Evolutionary conservation across 2,329 filamentous ascomycete genomes (phyloP), one percentile per base, ranked within the genome.

Genomic region (Ceratocystis eucalypticola): DNA sequence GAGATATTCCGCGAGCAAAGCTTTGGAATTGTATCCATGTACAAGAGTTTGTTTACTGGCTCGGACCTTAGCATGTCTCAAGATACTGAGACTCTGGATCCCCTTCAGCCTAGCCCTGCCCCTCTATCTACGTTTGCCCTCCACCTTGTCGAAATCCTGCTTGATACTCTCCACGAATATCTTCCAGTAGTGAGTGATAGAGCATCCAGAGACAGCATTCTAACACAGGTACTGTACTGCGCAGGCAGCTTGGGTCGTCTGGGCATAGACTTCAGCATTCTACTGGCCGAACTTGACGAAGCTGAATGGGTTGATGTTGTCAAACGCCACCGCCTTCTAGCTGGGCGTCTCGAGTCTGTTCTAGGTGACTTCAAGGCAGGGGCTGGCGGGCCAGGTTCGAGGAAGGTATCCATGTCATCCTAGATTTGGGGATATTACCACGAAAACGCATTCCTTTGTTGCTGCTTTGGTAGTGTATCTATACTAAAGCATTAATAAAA

Each of bases 1-100:
- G 94, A 99, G 74, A 91, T 99, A 33, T 97, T 97, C 74, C 88
- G 94, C 64, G 94, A 99, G 76, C 94, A 99, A 75, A 96, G 90
- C 73, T 99, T 99, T 74, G 89, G 88, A 55, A 96, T 97, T 68
- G 85, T 97, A 33, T 96, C 91, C 67, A 91, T 97, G 82, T 96
- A 95, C 75, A 89, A 87, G 72, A 94, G 88, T 72, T 91, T 97
- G 65, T 96, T 96, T 72, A 86, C 88, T 53, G 69, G 59, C n/a
- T 67, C 45, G 17, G 50, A 65, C 25, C 12, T 65, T 15, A 41
- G 30, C 62, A 28, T 66, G 3, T 48, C 50, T 3, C 33, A 61
- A 8, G 59, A 25, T 67, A 44, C 70, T 62, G 55, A 59, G 15
- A 45, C 68, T 12, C 68, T 72, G 3, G 76, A 81, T 70, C 77